These are phyloP conservation scores for Usnea hakonensis DNA, from an alignment of 495 filamentous ascomycete genomes.

Conservation along the genomic window DNA sequence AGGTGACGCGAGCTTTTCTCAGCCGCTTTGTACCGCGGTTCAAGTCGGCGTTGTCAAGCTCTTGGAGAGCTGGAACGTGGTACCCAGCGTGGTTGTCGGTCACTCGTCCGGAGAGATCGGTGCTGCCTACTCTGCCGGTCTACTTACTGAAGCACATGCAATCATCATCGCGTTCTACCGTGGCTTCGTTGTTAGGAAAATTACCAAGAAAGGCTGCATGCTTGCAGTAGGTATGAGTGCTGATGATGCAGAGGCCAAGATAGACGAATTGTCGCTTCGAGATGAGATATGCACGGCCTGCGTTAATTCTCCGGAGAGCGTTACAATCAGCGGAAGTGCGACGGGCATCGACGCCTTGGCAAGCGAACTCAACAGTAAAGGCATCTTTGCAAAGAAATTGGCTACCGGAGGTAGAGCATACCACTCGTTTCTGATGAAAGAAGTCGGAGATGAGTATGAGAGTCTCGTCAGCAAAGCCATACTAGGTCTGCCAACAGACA, in stretches of 20 bases:
- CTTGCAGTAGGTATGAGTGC: background rate
- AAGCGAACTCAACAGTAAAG: background rate
- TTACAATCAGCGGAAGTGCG: background rate
- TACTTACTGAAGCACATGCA: background rate
- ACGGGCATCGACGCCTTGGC: background rate
- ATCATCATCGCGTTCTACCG: background rate
- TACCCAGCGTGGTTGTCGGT: background rate
- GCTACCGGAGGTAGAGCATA: constrained; percentile 45
- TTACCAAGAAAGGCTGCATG: background rate
- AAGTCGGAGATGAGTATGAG: constrained; percentile 35
- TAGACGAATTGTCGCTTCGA: background rate
- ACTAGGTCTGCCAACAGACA: background rate
- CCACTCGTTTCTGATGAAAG: constrained; percentile 49
- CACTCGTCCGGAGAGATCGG: background rate
- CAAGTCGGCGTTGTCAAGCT: background rate
- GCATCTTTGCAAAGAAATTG: constrained; percentile 36
- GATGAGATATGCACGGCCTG: background rate
- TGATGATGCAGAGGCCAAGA: background rate
- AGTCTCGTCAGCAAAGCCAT: background rate
- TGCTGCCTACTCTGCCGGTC: background rate
- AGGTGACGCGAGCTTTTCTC: background rate
- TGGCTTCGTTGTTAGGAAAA: background rate
- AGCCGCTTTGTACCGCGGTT: background rate
- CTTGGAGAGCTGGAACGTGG: background rate
- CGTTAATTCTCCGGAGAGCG: background rate